Evolutionary conservation across 371 early-diverging fungal genomes (phyloP).

Genomic region (Capillidium heterosporum): DNA sequence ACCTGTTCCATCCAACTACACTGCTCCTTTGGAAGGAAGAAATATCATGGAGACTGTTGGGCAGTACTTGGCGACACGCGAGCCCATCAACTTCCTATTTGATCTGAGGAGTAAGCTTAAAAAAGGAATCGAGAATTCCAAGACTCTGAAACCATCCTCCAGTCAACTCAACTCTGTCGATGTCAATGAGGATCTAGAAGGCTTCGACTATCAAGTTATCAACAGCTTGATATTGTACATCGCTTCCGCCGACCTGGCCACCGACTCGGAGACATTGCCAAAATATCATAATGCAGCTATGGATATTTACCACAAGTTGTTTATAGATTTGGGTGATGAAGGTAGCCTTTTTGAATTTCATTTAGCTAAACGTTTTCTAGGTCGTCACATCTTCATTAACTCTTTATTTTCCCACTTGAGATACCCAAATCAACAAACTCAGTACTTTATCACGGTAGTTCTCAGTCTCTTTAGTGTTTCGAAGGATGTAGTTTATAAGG

Average conservation of each 20-base stretch:
- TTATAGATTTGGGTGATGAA: constrained; percentile 64
- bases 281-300: constrained; percentile 51
- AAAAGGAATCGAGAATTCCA: not conserved
- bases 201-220: not conserved
- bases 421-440: constrained; percentile 93
- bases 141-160: too few species aligned
- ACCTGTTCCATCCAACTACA: not conserved
- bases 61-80: constrained; percentile 38
- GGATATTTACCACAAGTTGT: constrained; percentile 66
- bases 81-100: constrained; percentile 35
- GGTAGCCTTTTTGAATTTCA: constrained; percentile 19
- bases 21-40: constrained; percentile 20
- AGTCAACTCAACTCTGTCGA: constrained; percentile 8
- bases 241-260: not conserved
- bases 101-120: constrained; percentile 28
- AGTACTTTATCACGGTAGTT: constrained; percentile 75
- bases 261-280: constrained; percentile 3
- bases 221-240: not conserved
- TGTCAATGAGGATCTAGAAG: not conserved
- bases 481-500: constrained; percentile 66
- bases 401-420: constrained; percentile 93
- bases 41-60: constrained; percentile 56
- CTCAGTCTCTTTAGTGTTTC: constrained; percentile 74
- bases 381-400: constrained; percentile 72
- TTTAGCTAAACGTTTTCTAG: constrained; percentile 9